phyloP scores from a whole-genome alignment of 208 protist species.

The Wallacemonas sp. region DNA sequence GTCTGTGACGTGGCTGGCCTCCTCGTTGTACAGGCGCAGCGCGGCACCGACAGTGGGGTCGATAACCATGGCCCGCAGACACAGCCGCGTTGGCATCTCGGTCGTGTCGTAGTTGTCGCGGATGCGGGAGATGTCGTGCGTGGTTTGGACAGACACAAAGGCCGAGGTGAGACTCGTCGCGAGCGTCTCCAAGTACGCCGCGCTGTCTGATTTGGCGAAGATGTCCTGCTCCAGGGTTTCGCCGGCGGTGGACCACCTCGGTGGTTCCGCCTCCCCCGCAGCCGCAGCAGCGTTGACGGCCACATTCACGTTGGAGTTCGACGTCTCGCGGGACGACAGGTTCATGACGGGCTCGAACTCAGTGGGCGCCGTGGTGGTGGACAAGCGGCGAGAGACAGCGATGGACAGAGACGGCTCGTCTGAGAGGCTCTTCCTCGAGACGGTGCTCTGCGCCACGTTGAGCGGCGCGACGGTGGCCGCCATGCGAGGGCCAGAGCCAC shows the following conservation, averaged over 20 bases:
- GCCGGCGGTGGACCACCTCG: background rate
- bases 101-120: conserved; percentile 15
- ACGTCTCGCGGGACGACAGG: too few relatives aligned
- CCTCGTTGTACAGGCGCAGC: conserved; percentile 28
- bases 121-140: conserved; percentile 33
- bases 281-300: too few relatives aligned
- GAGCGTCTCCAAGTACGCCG: conserved; percentile 28
- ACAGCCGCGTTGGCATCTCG: conserved; percentile 19
- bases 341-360: too few relatives aligned
- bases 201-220: conserved; percentile 14
- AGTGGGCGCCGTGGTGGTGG: too few relatives aligned
- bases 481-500: background rate
- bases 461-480: conserved; percentile 9
- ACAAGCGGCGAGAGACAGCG: too few relatives aligned
- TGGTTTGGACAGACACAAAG: conserved; percentile 25
- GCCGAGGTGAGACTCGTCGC: conserved; percentile 23
- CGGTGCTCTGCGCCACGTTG: conserved; percentile 12
- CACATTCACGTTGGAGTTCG: too few relatives aligned
- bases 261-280: background rate
- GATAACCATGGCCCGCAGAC: conserved; percentile 31
- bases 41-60: conserved; percentile 25
- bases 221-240: background rate
- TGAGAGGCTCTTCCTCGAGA: conserved; percentile 5
- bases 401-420: background rate
- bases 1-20: conserved; percentile 18